A percentile compares a stretch with the other conserved stretches of the same genome.
These are phyloP conservation scores for Phytophthora capsici DNA, from an alignment of 352 stramenopile species.

Conservation along the genomic window DNA sequence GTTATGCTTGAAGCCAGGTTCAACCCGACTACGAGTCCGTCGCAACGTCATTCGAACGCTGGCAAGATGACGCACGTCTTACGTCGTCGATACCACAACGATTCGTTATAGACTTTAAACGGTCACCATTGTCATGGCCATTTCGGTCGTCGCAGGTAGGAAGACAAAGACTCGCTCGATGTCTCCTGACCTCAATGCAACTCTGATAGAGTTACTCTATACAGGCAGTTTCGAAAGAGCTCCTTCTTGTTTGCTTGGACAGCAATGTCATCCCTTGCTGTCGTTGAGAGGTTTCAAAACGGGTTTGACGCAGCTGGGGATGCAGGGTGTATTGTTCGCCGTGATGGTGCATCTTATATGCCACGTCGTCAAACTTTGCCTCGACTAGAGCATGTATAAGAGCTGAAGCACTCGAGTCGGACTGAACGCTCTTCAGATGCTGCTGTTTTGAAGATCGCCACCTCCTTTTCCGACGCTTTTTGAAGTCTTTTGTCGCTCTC, in stretches of 20 bases:
- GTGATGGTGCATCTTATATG: constrained; percentile 2
- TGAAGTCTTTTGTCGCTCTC: too few relatives aligned
- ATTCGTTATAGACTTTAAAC: too few relatives aligned
- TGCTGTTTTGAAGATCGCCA: background rate
- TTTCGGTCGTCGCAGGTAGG: constrained; percentile 2
- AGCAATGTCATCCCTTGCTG: constrained; percentile 2
- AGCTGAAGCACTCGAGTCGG: too few relatives aligned
- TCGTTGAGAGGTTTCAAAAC: constrained; percentile 14
- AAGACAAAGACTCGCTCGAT: too few relatives aligned
- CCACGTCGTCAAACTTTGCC: background rate
- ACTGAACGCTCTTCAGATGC: background rate
- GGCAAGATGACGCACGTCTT: background rate
- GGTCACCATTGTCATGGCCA: background rate
- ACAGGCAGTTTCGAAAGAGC: constrained; percentile 15
- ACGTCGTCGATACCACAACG: background rate
- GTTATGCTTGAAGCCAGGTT: constrained; percentile 20
- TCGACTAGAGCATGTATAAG: too few relatives aligned
- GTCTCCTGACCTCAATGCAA: too few relatives aligned
- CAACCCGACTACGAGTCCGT: constrained; percentile 19
- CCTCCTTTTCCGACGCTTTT: too few relatives aligned
- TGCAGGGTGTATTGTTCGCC: constrained; percentile 18
- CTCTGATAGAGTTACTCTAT: too few relatives aligned
- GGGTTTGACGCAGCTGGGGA: background rate
- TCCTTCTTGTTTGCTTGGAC: constrained; percentile 10
- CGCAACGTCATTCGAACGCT: background rate